phyloP scores from a whole-genome alignment of 768 basidiomycete genomes.

The Termitomyces sp. region DNA sequence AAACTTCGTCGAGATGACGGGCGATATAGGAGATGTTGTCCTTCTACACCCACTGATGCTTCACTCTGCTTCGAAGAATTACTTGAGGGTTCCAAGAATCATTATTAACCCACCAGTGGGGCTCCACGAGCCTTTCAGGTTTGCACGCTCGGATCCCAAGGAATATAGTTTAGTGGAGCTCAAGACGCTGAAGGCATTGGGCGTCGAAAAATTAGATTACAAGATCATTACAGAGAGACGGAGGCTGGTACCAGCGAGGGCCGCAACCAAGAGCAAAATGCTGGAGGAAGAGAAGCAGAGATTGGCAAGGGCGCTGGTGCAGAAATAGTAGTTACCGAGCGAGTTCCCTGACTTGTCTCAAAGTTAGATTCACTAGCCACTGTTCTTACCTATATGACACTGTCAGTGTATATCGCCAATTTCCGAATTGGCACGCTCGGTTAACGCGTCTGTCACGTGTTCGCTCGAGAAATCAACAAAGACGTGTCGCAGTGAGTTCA shows the following conservation, averaged over 20 bases:
- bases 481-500: slow-evolving; percentile 18
- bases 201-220: slow-evolving; percentile 43
- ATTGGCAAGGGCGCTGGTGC: slow-evolving; percentile 16
- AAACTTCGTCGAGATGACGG: slow-evolving; percentile 53
- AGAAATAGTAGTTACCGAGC: neutral
- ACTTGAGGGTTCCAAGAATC: slow-evolving; percentile 50
- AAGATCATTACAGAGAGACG: slow-evolving; percentile 44
- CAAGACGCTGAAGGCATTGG: slow-evolving; percentile 54
- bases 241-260: slow-evolving; percentile 42
- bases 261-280: slow-evolving; percentile 43
- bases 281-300: slow-evolving; percentile 44
- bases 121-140: slow-evolving; percentile 52
- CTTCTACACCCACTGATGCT: slow-evolving; percentile 64
- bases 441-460: slow-evolving; percentile 9
- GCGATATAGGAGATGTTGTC: slow-evolving; percentile 60
- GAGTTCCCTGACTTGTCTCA: too few relatives aligned
- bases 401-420: too few relatives aligned
- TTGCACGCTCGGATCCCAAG: slow-evolving; percentile 37
- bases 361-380: too few relatives aligned
- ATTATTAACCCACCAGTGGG: slow-evolving; percentile 67
- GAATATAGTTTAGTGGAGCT: slow-evolving; percentile 57
- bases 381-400: too few relatives aligned
- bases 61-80: slow-evolving; percentile 61
- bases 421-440: too few relatives aligned
- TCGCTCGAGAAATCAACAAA: slow-evolving; percentile 8